These are phyloP conservation scores for Funneliformis caledonium DNA, from an alignment of 371 early-diverging fungal genomes.

Conservation along the genomic window DNA sequence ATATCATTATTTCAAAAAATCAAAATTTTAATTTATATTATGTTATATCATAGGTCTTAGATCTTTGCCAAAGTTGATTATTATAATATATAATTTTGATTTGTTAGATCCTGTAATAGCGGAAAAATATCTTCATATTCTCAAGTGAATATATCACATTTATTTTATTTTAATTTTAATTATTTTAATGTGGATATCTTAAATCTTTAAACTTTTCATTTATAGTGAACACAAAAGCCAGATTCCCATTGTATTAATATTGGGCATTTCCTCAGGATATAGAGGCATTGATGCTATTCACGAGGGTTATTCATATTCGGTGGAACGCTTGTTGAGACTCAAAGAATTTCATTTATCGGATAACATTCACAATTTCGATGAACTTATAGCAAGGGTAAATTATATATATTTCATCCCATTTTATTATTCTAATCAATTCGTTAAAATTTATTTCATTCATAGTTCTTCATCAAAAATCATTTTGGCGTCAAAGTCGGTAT, in stretches of 20 bases:
- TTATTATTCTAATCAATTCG: background rate
- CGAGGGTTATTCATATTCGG: slow-evolving; percentile 74
- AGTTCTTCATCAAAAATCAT: slow-evolving; percentile 58
- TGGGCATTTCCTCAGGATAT: slow-evolving; percentile 85
- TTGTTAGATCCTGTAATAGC: slow-evolving; percentile 75
- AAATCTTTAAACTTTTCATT: background rate
- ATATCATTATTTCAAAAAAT: background rate
- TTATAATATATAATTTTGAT: slow-evolving; percentile 88
- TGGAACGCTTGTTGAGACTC: slow-evolving; percentile 70
- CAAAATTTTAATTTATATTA: background rate
- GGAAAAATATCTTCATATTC: slow-evolving; percentile 76
- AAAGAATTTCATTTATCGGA: slow-evolving; percentile 81
- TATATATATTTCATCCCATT: background rate
- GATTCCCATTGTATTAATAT: slow-evolving; percentile 79
- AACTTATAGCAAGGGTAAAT: background rate
- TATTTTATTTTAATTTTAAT: background rate
- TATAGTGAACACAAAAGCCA: slow-evolving; percentile 66
- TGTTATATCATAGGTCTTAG: background rate
- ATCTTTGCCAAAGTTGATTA: slow-evolving; percentile 56
- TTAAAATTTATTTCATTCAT: background rate
- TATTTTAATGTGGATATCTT: background rate
- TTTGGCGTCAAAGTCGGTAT: slow-evolving; percentile 65
- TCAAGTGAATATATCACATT: slow-evolving; percentile 53
- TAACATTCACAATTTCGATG: slow-evolving; percentile 44
- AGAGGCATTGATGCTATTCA: slow-evolving; percentile 66